Percentiles rank a stretch among this genome's conserved stretches.
phyloP scores from a whole-genome alignment of 2,329 filamentous ascomycete genomes.

The Zasmidium citrigriseum region DNA sequence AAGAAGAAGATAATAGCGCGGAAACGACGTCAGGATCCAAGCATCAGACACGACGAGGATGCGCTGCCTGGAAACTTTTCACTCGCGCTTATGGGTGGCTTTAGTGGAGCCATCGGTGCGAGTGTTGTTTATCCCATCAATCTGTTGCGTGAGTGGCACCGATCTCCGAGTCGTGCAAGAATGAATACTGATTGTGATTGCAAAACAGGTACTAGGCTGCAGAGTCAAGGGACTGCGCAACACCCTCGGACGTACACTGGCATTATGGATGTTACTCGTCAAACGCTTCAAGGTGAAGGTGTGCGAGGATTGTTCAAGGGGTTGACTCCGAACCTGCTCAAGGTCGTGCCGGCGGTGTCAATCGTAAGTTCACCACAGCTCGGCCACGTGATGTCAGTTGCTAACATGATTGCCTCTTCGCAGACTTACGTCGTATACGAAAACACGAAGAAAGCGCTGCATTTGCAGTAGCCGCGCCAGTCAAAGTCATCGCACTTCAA shows the following conservation, averaged over 20 bases:
- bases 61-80: constrained; percentile 74
- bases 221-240: constrained; percentile 91
- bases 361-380: constrained; percentile 54
- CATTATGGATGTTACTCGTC: constrained; percentile 82
- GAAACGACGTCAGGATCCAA: constrained; percentile 55
- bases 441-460: constrained; percentile 75
- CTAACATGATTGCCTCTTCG: too few relatives aligned
- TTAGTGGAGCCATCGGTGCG: constrained; percentile 88
- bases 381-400: background rate
- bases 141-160: constrained; percentile 64
- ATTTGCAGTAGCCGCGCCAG: constrained; percentile 17
- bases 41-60: constrained; percentile 77
- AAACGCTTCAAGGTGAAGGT: constrained; percentile 82
- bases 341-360: constrained; percentile 92
- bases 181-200: background rate
- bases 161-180: too few relatives aligned
- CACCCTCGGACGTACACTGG: constrained; percentile 82
- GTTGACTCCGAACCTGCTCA: constrained; percentile 89
- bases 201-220: constrained; percentile 64
- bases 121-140: constrained; percentile 96
- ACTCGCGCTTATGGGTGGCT: constrained; percentile 85
- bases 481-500: background rate
- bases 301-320: constrained; percentile 89
- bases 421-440: constrained; percentile 83
- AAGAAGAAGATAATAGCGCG: constrained; percentile 72